phyloP scores from a whole-genome alignment of 164 flowering plant species.

The Piper longum region DNA sequence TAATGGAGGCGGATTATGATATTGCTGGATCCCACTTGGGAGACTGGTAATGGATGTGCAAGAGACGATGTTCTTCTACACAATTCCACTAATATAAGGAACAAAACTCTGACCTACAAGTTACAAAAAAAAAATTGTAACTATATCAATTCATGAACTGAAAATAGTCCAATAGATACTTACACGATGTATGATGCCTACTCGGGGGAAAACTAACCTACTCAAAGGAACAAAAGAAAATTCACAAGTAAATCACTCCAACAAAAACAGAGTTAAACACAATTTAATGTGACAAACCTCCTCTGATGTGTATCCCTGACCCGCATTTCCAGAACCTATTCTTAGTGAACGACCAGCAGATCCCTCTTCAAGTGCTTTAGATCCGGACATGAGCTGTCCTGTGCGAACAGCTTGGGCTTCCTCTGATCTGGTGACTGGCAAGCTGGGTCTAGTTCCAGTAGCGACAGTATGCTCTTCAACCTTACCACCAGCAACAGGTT shows the following conservation, averaged over 20 bases:
- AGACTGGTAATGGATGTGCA: slow-evolving; percentile 72
- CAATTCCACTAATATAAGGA: slow-evolving; percentile 85
- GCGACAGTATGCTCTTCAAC: slow-evolving; percentile 51
- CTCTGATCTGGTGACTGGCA: slow-evolving; percentile 34
- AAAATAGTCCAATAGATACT: neutral
- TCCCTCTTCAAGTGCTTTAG: slow-evolving; percentile 74
- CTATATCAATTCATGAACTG: neutral
- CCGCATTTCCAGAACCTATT: slow-evolving; percentile 91
- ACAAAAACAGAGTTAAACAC: neutral
- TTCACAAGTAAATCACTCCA: neutral
- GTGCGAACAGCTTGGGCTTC: slow-evolving; percentile 46
- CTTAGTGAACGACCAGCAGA: slow-evolving; percentile 40
- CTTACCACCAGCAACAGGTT: slow-evolving; percentile 43
- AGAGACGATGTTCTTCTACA: slow-evolving; percentile 65
- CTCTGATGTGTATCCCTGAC: slow-evolving; percentile 95
- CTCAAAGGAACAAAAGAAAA: neutral
- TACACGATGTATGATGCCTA: too few species aligned
- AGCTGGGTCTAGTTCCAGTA: slow-evolving; percentile 25
- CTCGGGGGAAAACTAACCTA: neutral
- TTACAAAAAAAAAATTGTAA: neutral
- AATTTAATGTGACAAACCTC: slow-evolving; percentile 34
- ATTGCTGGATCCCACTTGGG: slow-evolving; percentile 85
- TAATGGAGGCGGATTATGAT: slow-evolving; percentile 88
- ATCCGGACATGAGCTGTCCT: slow-evolving; percentile 44
- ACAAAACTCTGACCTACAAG: slow-evolving; percentile 85